These are phyloP conservation scores for Leptodermis oblonga DNA, from an alignment of 257 asterid species.

Conservation along the genomic window DNA sequence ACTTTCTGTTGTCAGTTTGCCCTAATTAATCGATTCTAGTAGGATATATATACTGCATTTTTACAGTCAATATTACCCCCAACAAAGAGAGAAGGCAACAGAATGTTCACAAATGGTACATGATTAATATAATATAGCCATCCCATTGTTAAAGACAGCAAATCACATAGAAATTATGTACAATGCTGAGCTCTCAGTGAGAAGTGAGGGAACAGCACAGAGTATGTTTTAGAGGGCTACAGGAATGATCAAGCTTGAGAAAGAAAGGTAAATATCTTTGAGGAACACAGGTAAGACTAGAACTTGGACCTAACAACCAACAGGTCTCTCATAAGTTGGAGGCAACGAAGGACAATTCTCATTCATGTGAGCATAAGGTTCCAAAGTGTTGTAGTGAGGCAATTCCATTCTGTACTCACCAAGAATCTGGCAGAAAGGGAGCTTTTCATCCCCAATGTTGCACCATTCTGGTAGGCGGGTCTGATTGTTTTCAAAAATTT, in stretches of 20 bases:
- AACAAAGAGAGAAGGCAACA: neutral
- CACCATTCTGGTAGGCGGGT: conserved; percentile 92
- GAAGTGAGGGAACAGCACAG: neutral
- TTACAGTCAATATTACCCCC: no score
- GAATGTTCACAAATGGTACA: neutral
- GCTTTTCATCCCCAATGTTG: conserved; percentile 46
- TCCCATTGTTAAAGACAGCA: neutral
- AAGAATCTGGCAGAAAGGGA: conserved; percentile 89
- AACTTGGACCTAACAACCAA: conserved; percentile 37
- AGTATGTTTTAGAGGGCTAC: neutral
- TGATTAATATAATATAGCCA: neutral
- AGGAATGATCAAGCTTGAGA: neutral
- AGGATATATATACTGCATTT: no score
- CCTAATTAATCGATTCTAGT: no score
- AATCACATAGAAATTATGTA: neutral
- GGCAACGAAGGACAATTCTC: conserved; percentile 93
- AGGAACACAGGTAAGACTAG: neutral
- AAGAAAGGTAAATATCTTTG: neutral
- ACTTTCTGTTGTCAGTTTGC: no score
- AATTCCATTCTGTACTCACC: conserved; percentile 89
- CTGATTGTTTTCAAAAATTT: conserved; percentile 62
- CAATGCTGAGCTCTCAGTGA: conserved; percentile 1
- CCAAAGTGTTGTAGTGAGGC: conserved; percentile 74
- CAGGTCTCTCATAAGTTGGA: conserved; percentile 78
- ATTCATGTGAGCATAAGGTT: conserved; percentile 83